These are phyloP conservation scores for Nakazawaea ernobii DNA, from an alignment of 805 yeast species.

Conservation along the genomic window DNA sequence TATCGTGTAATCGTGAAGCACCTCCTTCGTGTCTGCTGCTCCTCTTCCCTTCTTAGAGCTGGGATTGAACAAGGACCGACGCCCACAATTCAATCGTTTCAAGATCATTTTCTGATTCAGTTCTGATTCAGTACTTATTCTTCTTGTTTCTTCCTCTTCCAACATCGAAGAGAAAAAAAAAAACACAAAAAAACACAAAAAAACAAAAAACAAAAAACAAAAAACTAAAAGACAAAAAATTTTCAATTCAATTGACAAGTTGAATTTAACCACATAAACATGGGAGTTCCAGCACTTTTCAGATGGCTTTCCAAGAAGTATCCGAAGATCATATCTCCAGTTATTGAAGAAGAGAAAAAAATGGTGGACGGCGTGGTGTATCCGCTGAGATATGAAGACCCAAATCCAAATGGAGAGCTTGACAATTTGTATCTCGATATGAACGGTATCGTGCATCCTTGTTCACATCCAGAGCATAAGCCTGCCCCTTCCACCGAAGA, in stretches of 20 bases:
- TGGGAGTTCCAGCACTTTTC: constrained; percentile 98
- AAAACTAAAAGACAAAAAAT: neutral
- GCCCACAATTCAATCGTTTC: neutral
- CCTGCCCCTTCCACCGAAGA: constrained; percentile 97
- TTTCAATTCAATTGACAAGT: neutral
- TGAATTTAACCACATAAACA: constrained; percentile 17
- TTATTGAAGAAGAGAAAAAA: constrained; percentile 63
- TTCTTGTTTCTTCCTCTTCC: too few relatives aligned
- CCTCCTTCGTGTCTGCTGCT: neutral
- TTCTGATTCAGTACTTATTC: too few relatives aligned
- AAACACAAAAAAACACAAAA: neutral
- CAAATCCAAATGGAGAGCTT: constrained; percentile 93
- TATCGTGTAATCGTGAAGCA: constrained; percentile 15
- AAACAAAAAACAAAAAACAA: neutral
- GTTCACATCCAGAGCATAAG: constrained; percentile 95
- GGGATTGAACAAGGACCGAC: neutral
- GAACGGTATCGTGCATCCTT: constrained; percentile 99
- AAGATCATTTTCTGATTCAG: too few relatives aligned
- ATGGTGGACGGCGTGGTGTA: constrained; percentile 54
- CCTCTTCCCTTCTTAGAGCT: neutral
- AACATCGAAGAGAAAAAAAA: neutral
- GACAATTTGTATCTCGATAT: constrained; percentile 93
- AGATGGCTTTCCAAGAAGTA: constrained; percentile 92
- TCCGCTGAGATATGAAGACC: constrained; percentile 62
- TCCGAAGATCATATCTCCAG: constrained; percentile 92